Evolutionary conservation across 2,329 filamentous ascomycete species (phyloP), one percentile per base, ranked within the genome.

Genomic region (Nothophaeocryptopus gaeumannii): DNA sequence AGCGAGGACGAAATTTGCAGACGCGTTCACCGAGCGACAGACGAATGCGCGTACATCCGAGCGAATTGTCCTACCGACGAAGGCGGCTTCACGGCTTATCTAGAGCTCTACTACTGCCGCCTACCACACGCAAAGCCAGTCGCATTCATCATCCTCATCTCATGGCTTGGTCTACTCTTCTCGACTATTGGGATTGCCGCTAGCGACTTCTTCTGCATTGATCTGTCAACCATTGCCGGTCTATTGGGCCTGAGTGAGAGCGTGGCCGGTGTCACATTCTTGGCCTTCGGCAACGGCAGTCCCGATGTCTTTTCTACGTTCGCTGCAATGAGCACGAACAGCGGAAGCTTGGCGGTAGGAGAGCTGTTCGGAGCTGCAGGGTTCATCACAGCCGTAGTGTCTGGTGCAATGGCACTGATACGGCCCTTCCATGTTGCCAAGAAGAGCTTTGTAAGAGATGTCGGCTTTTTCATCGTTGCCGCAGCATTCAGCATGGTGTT

Each of bases 221-320:
- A 99, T 66, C 79, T 99, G 31, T 93, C 88, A 70, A 97, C 93
- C 10, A 93, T 99, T 61, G 85, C 93, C 15, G 85, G 80, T 49
- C 83, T 96, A 45, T 78, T 97, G 26, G 91, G 92, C 14, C 85
- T 99, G 75, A 96, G 91, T 69, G 91, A 99, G 74, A 97, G 89
- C 68, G 79, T 99, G 71, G 90, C 93, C 0, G 93, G 93, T 32
- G 95, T 99, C 26, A 99, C 93, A 0, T 95, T 99, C 63, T 74
- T 99, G 45, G 93, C 93, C 8, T 95, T 99, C 71, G 93, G 93
- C 58, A 99, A 99, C 74, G 93, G 93, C 45, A 97, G 92, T 54
- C 93, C 93, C 2, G 93, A 99, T 70, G 91, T 99, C 39, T 99
- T 99, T 71, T 96, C 91, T 58, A 99, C 93, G 2, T 97, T 99